Percentiles rank a stretch among this genome's conserved stretches.
These are phyloP conservation scores for Globisporangium alternatum DNA, from an alignment of 352 stramenopile species.

Conservation along the genomic window DNA sequence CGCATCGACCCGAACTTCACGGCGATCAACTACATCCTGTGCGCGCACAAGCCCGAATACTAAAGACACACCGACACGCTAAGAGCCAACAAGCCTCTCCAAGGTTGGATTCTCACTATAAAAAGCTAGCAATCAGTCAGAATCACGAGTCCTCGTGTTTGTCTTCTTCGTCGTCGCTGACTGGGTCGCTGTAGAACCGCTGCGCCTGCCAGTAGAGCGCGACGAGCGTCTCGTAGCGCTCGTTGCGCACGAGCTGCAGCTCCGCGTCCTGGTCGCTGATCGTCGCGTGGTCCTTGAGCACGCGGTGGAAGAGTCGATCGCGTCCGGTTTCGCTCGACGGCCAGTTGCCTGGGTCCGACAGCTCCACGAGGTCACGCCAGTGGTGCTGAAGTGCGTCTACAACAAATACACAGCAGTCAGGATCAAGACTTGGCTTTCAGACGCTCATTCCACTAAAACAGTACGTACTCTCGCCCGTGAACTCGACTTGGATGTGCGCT, in stretches of 20 bases:
- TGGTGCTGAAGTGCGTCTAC: slow-evolving; percentile 60
- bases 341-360: slow-evolving; percentile 56
- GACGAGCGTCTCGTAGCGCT: slow-evolving; percentile 51
- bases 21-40: slow-evolving; percentile 84
- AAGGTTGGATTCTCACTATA: neutral
- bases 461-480: slow-evolving; percentile 58
- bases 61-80: neutral
- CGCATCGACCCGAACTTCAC: slow-evolving; percentile 69
- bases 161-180: neutral
- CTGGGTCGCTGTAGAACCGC: slow-evolving; percentile 25
- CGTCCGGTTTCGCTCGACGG: slow-evolving; percentile 36
- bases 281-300: slow-evolving; percentile 63
- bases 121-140: neutral
- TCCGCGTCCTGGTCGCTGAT: slow-evolving; percentile 43
- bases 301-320: slow-evolving; percentile 61
- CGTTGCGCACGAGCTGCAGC: slow-evolving; percentile 38
- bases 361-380: slow-evolving; percentile 49
- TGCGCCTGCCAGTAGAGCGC: slow-evolving; percentile 37
- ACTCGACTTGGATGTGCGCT: slow-evolving; percentile 53
- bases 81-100: neutral
- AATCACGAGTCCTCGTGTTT: neutral
- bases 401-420: neutral
- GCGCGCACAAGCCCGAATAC: slow-evolving; percentile 54
- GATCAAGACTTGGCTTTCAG: neutral
- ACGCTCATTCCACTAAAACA: neutral